A percentile compares a stretch with the other conserved stretches of the same genome.
These are phyloP conservation scores for Logfia minima DNA, from an alignment of 129 eudicot species.

Conservation along the genomic window DNA sequence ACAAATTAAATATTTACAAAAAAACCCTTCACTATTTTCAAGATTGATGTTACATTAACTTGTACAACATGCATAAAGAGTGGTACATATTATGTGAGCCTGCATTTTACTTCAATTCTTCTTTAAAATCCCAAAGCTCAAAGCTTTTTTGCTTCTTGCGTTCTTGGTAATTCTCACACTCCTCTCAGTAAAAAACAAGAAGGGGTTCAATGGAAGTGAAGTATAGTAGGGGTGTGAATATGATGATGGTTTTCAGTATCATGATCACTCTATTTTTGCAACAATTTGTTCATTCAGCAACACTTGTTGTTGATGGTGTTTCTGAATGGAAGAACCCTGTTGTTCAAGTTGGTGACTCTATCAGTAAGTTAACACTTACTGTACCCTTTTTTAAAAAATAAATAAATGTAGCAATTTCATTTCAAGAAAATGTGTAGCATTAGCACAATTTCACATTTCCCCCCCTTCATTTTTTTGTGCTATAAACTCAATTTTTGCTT, in stretches of 20 bases:
- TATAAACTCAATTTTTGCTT: not conserved
- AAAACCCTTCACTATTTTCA: not conserved
- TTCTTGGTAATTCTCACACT: not conserved
- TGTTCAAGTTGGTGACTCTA: conserved; percentile 75
- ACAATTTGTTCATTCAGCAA: conserved; percentile 43
- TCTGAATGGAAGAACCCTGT: conserved; percentile 75
- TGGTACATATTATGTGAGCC: not conserved
- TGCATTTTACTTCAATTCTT: not conserved
- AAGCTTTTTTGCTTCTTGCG: conserved; percentile 2
- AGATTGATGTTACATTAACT: not conserved
- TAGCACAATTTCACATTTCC: not conserved
- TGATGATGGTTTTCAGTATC: conserved; percentile 31
- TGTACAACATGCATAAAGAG: not conserved
- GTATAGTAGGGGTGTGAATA: not conserved
- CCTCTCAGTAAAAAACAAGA: conserved; percentile 16
- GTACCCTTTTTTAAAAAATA: no score
- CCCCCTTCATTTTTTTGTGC: not conserved
- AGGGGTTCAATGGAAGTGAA: conserved; percentile 23
- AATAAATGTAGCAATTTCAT: not conserved
- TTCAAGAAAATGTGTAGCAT: not conserved
- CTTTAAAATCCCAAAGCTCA: conserved; percentile 18
- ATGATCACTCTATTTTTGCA: conserved; percentile 31
- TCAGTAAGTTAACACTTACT: conserved; percentile 52
- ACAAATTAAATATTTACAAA: not conserved
- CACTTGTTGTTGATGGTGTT: conserved; percentile 84